These are phyloP conservation scores for Mycena crocata DNA, from an alignment of 768 basidiomycete species.

Conservation along the genomic window DNA sequence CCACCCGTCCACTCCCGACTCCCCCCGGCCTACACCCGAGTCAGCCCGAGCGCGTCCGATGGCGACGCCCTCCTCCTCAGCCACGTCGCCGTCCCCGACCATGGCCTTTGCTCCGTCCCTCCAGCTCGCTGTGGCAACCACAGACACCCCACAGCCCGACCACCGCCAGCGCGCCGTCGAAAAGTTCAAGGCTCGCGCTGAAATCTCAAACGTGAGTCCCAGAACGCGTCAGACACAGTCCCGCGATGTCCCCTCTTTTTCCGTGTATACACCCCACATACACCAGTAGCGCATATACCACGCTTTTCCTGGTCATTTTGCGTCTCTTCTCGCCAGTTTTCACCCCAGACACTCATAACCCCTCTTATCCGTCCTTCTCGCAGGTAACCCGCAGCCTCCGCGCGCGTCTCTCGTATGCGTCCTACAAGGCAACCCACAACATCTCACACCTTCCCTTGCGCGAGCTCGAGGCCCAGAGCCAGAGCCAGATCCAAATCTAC, in stretches of 20 bases:
- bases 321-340: constrained; percentile 20
- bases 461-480: constrained; percentile 76
- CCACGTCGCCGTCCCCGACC: constrained; percentile 86
- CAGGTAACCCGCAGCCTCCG: constrained; percentile 87
- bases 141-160: constrained; percentile 64
- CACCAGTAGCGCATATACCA: background rate
- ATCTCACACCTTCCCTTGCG: constrained; percentile 71
- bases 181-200: constrained; percentile 83
- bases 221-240: constrained; percentile 61
- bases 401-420: constrained; percentile 84
- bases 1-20: too few relatives aligned
- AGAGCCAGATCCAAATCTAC: constrained; percentile 55
- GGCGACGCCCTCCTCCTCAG: constrained; percentile 85
- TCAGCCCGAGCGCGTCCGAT: constrained; percentile 58
- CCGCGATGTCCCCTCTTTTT: constrained; percentile 37
- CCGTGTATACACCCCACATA: background rate
- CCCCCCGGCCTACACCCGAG: background rate
- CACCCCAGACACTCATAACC: constrained; percentile 46
- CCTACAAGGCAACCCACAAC: constrained; percentile 85
- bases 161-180: constrained; percentile 75
- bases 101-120: constrained; percentile 67
- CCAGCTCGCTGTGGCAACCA: constrained; percentile 45
- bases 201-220: constrained; percentile 80
- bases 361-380: constrained; percentile 54
- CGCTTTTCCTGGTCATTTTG: constrained; percentile 22